Base-by-base conservation (phyloP, 2,329 filamentous ascomycete species). In the Setomelanomma holmii region DNA sequence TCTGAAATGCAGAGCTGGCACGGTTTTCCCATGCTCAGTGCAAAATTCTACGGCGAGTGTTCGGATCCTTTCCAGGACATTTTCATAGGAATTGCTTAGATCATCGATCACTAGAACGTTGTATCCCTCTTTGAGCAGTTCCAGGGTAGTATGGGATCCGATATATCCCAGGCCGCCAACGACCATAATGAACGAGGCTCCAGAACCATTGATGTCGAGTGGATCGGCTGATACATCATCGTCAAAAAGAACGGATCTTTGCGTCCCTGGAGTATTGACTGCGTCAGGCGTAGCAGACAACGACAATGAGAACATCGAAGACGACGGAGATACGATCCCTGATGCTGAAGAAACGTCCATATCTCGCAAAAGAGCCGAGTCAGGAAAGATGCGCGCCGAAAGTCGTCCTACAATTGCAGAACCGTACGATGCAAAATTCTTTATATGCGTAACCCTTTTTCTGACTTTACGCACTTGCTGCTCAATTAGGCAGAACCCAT, bases 111-210 rank as follows among this genome's bases (percentile, higher is more conserved):
- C 66, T 50, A 84, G 75, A 24, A 84, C 81, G 56, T 81, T 83
- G 68, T 82, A 78, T 17, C 82, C 80, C 30, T 77, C 78, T 53
- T 83, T 81, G 53, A 84, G 74, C 27, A 85, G 71, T 61, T 84
- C 81, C 0, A 84, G 72, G 1, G 79, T 76, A 0, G 82, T 84
- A 64, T 84, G 82, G 2, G 81, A 84, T 22, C 82, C 82, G 47
- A 84, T 84, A 66, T 81, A 84, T 5, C 82, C 82, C 12, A 82
- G 76, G 8, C 82, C 82, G 17, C 82, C 82, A 33, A 82, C 79
- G 22, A 84, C 82, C 61, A 84, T 74, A 40, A 77, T 80, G 59
- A 80, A 79, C 27, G 73, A 68, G 42, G 78, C 69, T 22, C 55
- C 55, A 17, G 67, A 56, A 27, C 71, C 71, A 35, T 71, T 64